These are phyloP conservation scores for Teratosphaeria viscida DNA, from an alignment of 2,329 filamentous ascomycete genomes.

Conservation along the genomic window DNA sequence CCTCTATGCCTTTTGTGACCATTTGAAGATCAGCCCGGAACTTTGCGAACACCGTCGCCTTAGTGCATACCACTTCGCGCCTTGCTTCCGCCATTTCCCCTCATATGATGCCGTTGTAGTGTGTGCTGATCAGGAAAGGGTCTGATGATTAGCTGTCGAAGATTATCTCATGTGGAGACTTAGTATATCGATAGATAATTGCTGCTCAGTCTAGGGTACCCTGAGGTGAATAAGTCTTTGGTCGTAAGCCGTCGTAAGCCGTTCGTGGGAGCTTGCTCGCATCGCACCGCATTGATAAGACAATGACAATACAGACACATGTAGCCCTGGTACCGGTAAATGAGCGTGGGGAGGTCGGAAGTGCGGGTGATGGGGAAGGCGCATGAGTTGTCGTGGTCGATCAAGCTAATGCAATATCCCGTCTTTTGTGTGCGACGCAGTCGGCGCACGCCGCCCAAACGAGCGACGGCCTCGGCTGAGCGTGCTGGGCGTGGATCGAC, in stretches of 20 bases:
- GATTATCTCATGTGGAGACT: conserved; percentile 4
- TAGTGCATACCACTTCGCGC: conserved; percentile 2
- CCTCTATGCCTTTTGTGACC: background rate
- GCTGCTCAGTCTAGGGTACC: conserved; percentile 24
- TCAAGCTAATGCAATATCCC: conserved; percentile 13
- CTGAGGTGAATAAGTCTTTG: conserved; percentile 28
- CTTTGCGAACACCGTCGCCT: background rate
- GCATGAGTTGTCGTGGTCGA: conserved; percentile 6
- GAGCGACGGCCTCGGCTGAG: background rate
- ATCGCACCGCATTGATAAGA: background rate
- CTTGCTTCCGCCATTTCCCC: background rate
- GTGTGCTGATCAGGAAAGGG: background rate
- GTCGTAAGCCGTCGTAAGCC: conserved; percentile 23
- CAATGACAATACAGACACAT: background rate
- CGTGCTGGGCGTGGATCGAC: conserved; percentile 2
- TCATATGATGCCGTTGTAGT: background rate
- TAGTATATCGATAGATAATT: conserved; percentile 6
- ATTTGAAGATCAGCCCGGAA: background rate
- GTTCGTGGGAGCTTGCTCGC: background rate
- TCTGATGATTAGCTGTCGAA: conserved; percentile 1
- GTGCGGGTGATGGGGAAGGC: conserved; percentile 3
- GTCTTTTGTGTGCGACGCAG: conserved; percentile 12
- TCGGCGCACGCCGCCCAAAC: conserved; percentile 4
- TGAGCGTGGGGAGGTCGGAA: background rate
- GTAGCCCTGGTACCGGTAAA: background rate